Percentiles rank a stretch among this genome's conserved stretches.
Conservation (phyloP, 176 grass and related monocot species). For the Echinochloa phyllopogon region DNA sequence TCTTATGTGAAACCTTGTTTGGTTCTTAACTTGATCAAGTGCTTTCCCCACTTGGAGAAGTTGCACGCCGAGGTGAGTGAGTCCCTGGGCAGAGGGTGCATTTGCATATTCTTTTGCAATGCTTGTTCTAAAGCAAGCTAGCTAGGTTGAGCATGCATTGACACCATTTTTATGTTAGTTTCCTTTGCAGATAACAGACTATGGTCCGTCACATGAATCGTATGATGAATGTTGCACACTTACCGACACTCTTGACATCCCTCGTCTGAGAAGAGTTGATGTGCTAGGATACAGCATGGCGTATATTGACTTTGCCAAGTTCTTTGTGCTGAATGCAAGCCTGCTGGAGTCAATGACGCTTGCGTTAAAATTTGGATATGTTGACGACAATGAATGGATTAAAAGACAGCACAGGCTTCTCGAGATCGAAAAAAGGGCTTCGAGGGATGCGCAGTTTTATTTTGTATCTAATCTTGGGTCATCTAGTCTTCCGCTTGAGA, state of each 20-base stretch:
- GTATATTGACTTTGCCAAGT: neutral
- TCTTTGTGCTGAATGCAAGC: neutral
- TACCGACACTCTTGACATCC: no score
- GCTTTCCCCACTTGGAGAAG: neutral
- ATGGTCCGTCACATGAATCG: no score
- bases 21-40: neutral
- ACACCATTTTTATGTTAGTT: no score
- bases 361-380: neutral
- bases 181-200: no score
- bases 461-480: neutral
- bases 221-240: no score
- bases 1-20: neutral
- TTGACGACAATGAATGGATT: neutral
- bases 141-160: no score
- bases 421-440: neutral
- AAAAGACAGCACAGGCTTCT: neutral
- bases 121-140: no score
- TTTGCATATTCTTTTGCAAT: no score
- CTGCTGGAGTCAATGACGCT: neutral
- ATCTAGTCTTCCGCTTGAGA: accelerated
- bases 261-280: no score
- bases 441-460: neutral
- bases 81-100: neutral
- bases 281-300: no score
- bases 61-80: neutral